Conservation (phyloP, 2,329 filamentous ascomycete genomes). For the Cryphonectria naterciae region DNA sequence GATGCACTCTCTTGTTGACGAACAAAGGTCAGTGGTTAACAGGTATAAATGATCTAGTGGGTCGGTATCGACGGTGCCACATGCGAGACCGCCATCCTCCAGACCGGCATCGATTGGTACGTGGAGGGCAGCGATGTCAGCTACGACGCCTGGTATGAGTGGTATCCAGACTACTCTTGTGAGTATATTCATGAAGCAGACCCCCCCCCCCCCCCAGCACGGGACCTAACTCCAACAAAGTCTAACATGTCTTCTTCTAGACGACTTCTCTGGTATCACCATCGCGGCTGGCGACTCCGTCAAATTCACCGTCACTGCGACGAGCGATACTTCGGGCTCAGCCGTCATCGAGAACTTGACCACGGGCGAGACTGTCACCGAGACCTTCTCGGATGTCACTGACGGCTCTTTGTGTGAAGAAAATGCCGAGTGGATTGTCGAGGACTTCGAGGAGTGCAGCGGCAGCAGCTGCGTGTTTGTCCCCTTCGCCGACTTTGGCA, state of each 20-base stretch:
- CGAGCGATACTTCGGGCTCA: slow-evolving; percentile 46
- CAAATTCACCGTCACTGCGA: slow-evolving; percentile 41
- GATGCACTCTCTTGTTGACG: no score
- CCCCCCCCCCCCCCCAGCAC: background rate
- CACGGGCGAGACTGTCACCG: slow-evolving; percentile 53
- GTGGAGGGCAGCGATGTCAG: slow-evolving; percentile 44
- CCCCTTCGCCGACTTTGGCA: slow-evolving; percentile 51
- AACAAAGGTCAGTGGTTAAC: background rate
- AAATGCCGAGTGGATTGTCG: slow-evolving; percentile 68
- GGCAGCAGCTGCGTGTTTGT: slow-evolving; percentile 42
- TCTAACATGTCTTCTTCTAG: background rate
- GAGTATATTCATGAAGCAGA: background rate
- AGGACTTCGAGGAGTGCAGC: slow-evolving; percentile 49
- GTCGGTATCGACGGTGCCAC: slow-evolving; percentile 66
- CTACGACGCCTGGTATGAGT: slow-evolving; percentile 65
- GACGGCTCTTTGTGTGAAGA: slow-evolving; percentile 51
- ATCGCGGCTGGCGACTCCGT: slow-evolving; percentile 33
- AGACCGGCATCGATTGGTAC: slow-evolving; percentile 61
- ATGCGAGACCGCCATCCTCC: slow-evolving; percentile 56
- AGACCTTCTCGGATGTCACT: slow-evolving; percentile 51
- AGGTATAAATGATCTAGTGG: slow-evolving; percentile 41
- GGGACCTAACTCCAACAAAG: background rate
- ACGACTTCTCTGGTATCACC: slow-evolving; percentile 31
- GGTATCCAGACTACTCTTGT: slow-evolving; percentile 59
- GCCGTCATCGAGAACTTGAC: slow-evolving; percentile 53